These are phyloP conservation scores for Hypholoma fasciculare DNA, from an alignment of 768 basidiomycete genomes.

Conservation along the genomic window DNA sequence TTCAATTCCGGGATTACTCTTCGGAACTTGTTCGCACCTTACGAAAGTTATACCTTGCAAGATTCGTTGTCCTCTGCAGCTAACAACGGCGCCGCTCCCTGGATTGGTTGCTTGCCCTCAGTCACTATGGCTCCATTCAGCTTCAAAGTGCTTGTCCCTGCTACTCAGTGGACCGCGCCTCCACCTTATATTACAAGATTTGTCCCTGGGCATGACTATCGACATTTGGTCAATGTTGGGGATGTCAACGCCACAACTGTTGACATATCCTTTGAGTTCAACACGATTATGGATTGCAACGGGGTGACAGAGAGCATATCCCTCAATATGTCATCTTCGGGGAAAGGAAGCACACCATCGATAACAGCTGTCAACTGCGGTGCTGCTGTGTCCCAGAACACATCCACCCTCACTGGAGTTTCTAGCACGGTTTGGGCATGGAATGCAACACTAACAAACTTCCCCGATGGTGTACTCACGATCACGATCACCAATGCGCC, in stretches of 20 bases:
- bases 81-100: constrained; percentile 59
- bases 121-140: constrained; percentile 73
- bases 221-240: constrained; percentile 49
- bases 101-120: constrained; percentile 67
- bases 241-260: constrained; percentile 57
- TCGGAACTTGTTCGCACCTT: constrained; percentile 80
- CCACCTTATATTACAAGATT: constrained; percentile 79
- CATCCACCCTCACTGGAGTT: constrained; percentile 52
- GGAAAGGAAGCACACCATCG: constrained; percentile 55
- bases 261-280: constrained; percentile 79
- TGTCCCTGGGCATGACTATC: constrained; percentile 83
- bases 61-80: constrained; percentile 67
- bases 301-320: constrained; percentile 63
- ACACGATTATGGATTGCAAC: constrained; percentile 69
- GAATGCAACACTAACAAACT: constrained; percentile 69
- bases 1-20: constrained; percentile 61
- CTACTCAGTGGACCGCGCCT: constrained; percentile 64
- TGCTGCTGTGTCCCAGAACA: constrained; percentile 45
- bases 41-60: constrained; percentile 71
- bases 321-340: constrained; percentile 71
- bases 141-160: constrained; percentile 81
- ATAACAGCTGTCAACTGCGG: constrained; percentile 52
- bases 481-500: constrained; percentile 62
- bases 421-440: constrained; percentile 67
- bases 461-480: constrained; percentile 83